Evolutionary conservation across 148 eudicot genomes (phyloP), one percentile per base, ranked within the genome.

Genomic region (Diospyros lotus): DNA sequence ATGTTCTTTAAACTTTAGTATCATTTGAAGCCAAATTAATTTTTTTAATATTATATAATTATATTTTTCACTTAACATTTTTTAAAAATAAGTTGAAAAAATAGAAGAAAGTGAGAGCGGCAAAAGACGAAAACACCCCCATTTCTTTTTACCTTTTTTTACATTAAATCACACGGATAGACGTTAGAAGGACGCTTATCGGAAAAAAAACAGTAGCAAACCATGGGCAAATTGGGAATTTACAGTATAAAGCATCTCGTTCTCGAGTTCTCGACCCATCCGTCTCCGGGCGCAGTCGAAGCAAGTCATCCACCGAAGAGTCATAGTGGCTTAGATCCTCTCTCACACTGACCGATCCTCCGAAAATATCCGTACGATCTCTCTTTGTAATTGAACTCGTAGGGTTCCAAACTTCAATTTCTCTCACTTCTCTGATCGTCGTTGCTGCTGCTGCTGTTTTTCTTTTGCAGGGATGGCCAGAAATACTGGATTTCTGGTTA

Each of bases 391-490:
- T 63, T 52, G 2, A 9, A 8, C 15, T 51, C 18, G 14, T 48
- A 8, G 56, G 60, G 59, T 63, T 74, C 12, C 38, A 12, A 63
- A 13, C 17, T 42, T 8, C 2, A 41, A 3, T 7, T 6, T 17
- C 53, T 18, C 51, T 1, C 10, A 43, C 2, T 54, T 9, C 40
- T 12, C n/a, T 8, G 61, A 73, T 60, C 73, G 10, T 41, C 55
- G 18, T 68, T 17, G 53, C n/a, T 52, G 44, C 58, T 52, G 44
- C 58, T 5, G 73, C n/a, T 72, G 63, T 15, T 4, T 62, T 69
- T 66, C 78, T 69, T 69, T 82, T 69, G 56, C 82, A 83, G 91
- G 76, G 76, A 90, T 90, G 96, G 84, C 82, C 76, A 80, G 79
- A 73, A 76, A 76, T 64, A 70, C 84, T 58, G 89, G 79, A 64